Percentiles rank a stretch among this genome's conserved stretches.
phyloP scores from a whole-genome alignment of 768 basidiomycete species.

The Clathrus columnatus region DNA sequence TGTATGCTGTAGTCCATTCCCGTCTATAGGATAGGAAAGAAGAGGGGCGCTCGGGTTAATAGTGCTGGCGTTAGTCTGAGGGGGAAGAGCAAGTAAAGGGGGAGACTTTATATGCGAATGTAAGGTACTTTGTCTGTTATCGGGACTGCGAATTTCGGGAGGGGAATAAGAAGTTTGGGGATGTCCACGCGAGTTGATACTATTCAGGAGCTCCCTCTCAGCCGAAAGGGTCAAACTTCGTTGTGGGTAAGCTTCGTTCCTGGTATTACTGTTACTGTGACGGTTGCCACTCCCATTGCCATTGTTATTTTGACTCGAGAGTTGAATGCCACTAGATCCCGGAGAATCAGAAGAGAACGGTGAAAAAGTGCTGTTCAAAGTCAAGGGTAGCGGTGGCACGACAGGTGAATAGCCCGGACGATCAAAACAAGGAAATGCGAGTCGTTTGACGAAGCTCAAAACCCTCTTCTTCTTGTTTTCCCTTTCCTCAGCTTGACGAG shows the following conservation, averaged over 20 bases:
- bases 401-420: constrained; percentile 43
- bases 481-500: constrained; percentile 37
- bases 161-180: no score
- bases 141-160: no score
- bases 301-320: background rate
- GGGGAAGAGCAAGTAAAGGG: no score
- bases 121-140: no score
- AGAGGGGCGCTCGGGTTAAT: no score
- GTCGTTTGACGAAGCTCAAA: constrained; percentile 57
- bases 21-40: no score
- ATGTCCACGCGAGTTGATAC: no score
- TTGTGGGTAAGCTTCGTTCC: background rate
- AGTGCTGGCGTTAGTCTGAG: no score
- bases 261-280: background rate
- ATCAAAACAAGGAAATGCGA: constrained; percentile 78
- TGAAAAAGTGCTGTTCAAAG: background rate
- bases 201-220: no score
- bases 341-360: background rate
- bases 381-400: constrained; percentile 30
- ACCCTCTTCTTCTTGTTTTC: constrained; percentile 55
- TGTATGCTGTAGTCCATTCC: no score
- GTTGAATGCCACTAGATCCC: background rate
- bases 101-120: no score
- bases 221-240: no score
- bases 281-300: background rate